Evolutionary conservation across 352 stramenopile genomes (phyloP).

Genomic region (Globisporangium polare): DNA sequence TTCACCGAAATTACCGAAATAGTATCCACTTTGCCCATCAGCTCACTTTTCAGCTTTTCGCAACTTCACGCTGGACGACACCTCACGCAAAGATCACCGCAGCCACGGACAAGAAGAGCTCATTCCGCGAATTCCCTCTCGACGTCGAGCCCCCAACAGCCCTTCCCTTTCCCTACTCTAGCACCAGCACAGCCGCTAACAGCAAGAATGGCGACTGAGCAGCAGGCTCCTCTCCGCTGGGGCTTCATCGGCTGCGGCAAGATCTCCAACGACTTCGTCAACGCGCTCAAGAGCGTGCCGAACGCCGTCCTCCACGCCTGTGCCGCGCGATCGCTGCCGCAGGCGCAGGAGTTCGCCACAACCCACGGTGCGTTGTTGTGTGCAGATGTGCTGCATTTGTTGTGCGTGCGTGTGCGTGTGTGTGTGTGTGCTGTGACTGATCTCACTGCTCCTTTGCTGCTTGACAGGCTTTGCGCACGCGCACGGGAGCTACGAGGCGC

Average conservation of each 20-base stretch:
- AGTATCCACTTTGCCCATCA: background rate
- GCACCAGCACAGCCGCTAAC: background rate
- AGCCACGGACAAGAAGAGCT: background rate
- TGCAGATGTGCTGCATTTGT: too few relatives aligned
- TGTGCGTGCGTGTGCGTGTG: too few relatives aligned
- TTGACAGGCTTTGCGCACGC: slow-evolving; percentile 36
- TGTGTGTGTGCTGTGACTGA: background rate
- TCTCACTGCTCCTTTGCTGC: background rate
- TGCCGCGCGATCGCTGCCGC: slow-evolving; percentile 33
- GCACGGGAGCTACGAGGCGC: slow-evolving; percentile 82
- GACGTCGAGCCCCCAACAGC: background rate
- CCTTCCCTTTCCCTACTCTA: background rate
- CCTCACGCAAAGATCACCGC: too few relatives aligned
- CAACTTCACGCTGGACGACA: background rate
- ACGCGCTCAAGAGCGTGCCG: slow-evolving; percentile 31
- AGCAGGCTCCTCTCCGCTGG: slow-evolving; percentile 24
- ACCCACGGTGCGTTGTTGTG: slow-evolving; percentile 23
- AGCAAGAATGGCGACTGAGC: background rate
- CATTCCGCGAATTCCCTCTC: background rate
- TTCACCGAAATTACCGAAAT: background rate
- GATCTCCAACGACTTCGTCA: slow-evolving; percentile 47
- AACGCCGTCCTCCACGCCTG: slow-evolving; percentile 31
- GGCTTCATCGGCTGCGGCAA: slow-evolving; percentile 50
- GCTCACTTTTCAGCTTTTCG: background rate
- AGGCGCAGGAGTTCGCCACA: slow-evolving; percentile 31